Base-by-base conservation (phyloP, 305 asterid genomes). In the Andrographis paniculata region DNA sequence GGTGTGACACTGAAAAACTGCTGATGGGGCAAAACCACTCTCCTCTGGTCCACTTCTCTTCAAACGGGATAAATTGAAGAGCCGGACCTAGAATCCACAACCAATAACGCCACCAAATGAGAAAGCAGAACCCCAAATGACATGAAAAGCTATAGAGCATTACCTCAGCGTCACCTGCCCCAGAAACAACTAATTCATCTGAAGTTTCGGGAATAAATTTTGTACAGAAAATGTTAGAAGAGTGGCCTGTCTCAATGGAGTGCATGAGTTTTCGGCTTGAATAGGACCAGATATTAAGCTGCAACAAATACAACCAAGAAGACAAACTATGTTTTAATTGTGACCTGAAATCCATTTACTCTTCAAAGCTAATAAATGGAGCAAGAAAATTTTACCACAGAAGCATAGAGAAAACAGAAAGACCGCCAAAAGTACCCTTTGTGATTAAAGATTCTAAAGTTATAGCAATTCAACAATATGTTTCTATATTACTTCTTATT, bases 91-190 rank as follows among this genome's bases (percentile, higher is more conserved):
- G 63, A 61, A 63, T 28, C 43, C 47, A 64, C 22, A 49, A 49
- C 55, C 28, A 53, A 22, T 20, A 56, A 42, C 53, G 56, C 36
- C 36, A 52, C 42, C 42, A 33, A 30, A 45, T 14, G 20, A 45
- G 39, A 64, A 12, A 49, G 16, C 33, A 56, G 48, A 24, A 37
- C 40, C 48, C 16, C 14, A 58, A 5, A 40, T 45, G 38, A 52
- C 52, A 42, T 36, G 17, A 31, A 40, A 12, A 27, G 39, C 45
- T 51, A 48, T 55, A 24, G 56, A 45, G 59, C 18, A 64, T 62
- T 73, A 92, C 97, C 83, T 92, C 97, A 41, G 92, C 82, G 59
- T 92, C 99, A 62, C 94, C 99, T 24, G 99, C 99, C 55, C 95
- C 99, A 77, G 95, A 92, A 65, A 79, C 94, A 54, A 92, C 84